A percentile compares a stretch with the other conserved stretches of the same genome.
phyloP scores from a whole-genome alignment of 192 early-diverging fungal genomes.

The Coemansia sp. region DNA sequence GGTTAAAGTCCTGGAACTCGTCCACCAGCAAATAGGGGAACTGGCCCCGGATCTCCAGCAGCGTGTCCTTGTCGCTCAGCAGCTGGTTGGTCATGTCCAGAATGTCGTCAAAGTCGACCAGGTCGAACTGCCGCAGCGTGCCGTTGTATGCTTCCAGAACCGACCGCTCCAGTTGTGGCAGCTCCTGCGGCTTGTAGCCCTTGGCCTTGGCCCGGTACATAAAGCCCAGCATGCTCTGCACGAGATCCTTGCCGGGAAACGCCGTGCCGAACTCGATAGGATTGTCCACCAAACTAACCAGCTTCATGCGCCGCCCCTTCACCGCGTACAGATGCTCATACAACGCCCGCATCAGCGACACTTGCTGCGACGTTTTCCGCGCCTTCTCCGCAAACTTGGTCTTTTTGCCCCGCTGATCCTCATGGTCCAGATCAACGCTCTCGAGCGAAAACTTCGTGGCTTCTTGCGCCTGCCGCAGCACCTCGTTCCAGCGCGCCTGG shows the following conservation, averaged over 20 bases:
- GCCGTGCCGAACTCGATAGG: not conserved
- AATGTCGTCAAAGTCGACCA: slow-evolving; percentile 53
- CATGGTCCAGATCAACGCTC: not conserved
- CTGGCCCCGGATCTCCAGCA: slow-evolving; percentile 16
- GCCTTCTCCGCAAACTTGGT: slow-evolving; percentile 20
- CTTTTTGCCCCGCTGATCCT: not conserved
- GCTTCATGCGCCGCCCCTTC: slow-evolving; percentile 1
- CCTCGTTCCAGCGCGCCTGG: slow-evolving; percentile 19
- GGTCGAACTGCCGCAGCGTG: slow-evolving; percentile 21
- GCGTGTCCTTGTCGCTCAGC: slow-evolving; percentile 11
- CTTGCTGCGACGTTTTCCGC: slow-evolving; percentile 3
- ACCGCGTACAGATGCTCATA: slow-evolving; percentile 23
- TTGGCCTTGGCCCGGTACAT: slow-evolving; percentile 41
- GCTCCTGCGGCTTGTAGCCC: slow-evolving; percentile 21
- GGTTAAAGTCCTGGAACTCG: slow-evolving; percentile 53
- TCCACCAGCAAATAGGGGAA: slow-evolving; percentile 46
- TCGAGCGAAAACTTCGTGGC: slow-evolving; percentile 5
- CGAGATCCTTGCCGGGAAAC: slow-evolving; percentile 18
- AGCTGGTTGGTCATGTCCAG: slow-evolving; percentile 24
- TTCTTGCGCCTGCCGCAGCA: slow-evolving; percentile 13
- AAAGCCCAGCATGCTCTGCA: slow-evolving; percentile 13
- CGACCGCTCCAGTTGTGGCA: slow-evolving; percentile 22
- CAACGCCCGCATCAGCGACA: slow-evolving; percentile 13
- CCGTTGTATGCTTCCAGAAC: slow-evolving; percentile 44
- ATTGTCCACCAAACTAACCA: slow-evolving; percentile 13